Base-by-base conservation (phyloP, 164 flowering plant genomes). In the Brasenia schreberi region DNA sequence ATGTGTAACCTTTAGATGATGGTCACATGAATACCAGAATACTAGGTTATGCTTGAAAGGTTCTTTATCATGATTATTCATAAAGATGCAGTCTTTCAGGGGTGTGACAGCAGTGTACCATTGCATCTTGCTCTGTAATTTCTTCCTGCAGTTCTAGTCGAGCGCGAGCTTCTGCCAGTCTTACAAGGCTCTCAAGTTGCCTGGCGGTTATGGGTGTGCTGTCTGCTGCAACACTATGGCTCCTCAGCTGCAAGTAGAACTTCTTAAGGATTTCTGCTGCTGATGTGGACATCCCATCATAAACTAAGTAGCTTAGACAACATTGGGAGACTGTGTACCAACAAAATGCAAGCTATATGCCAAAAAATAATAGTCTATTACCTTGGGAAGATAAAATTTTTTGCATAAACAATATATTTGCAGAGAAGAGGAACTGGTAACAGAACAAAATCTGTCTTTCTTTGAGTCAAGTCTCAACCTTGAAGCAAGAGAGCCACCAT, bases 141-240 rank as follows among this genome's bases (percentile, higher is more conserved):
- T 90, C 97, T 75, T 90, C 97, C 72, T 98, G 84, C 53, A 95
- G 78, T 61, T 95, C 99, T 75, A 95, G 66, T 68, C 97, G 74
- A 59, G 99, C 98, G 63, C 99, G 87, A 76, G 99, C 99, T 82
- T 90, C 85, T 66, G 92, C 98, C 64, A 95, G 82, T 80, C 99
- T 81, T 61, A 95, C 96, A 67, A 95, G 74, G 77, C 99, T 95
- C 74, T 95, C 97, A 56, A 92, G 85, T 71, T 95, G 99, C 78
- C 99, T 83, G 44, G 97, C 99, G 59, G 99, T 95, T 79, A 92
- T 92, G 60, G 99, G 99, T 68, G 96, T 95, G 60, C 97, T 74
- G 82, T 95, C 98, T 64, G 90, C 94, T 33, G 97, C 83, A 58
- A 87, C 92, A 75, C 76, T 85, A 70, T 72, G 91, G 76, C 88